Evolutionary conservation across 192 early-diverging fungal species (phyloP), one percentile per base, ranked within the genome.

Genomic region (Mortierella claussenii): DNA sequence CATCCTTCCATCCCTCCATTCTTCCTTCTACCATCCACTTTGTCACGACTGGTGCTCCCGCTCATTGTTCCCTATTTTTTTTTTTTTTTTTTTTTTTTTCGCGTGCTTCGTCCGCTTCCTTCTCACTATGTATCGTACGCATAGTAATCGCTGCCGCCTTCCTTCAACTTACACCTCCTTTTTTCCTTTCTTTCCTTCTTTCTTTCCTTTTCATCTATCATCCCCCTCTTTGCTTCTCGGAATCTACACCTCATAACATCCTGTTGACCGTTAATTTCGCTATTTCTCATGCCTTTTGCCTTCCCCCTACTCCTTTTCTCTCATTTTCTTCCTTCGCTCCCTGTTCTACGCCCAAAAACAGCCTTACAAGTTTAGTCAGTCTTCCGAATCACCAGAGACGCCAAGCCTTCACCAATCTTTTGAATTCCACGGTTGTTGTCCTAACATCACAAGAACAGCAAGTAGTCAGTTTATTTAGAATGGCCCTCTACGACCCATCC

Each of bases 401-500:
- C 45, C 15, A 21, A 17, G 18, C 45, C n/a, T n/a, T 21, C 43
- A n/a, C 43, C 4, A 45, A 20, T 13, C 43, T 45, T 13, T 3
- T 13, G 2, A 4, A n/a, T 45, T 45, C 20, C 20, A n/a, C 20
- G 17, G 17, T 13, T 45, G 4, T 45, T 45, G 15, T 15, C 13
- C 15, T 11, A 42, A 42, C 40, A 42, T 17, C 8, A 11, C 40
- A 17, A 11, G 10, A 8, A 42, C 40, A 42, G 17, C 10, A 8
- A 8, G 40, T 42, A 8, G 17, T 42, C 8, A 11, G 10, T 17
- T 42, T 42, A 11, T 42, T 17, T 17, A 8, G 5, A 48, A 57
- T 44, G 40, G 40, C 42, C 10, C 55, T 57, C 42, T 57, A 44
- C 26, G 26, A 44, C 15, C 55, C 55, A 24, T 24, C 6, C 40